A percentile compares a stretch with the other conserved stretches of the same genome.
These are phyloP conservation scores for Pisolithus microcarpus DNA, from an alignment of 768 basidiomycete species.

Conservation along the genomic window DNA sequence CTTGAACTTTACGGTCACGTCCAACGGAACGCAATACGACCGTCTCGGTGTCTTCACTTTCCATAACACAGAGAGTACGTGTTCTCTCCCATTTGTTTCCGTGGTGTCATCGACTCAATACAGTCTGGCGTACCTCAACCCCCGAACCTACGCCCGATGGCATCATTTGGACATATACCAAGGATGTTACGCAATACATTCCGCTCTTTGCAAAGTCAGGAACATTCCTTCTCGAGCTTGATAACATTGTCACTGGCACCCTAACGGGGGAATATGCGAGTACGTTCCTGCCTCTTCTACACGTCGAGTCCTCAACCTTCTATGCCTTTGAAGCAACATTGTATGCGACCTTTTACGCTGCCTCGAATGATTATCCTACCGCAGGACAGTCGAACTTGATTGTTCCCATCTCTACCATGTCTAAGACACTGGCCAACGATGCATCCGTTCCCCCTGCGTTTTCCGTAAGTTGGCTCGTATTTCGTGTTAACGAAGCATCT, in stretches of 20 bases:
- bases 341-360: slow-evolving; percentile 64
- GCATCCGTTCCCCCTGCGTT: slow-evolving; percentile 70
- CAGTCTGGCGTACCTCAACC: slow-evolving; percentile 78
- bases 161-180: slow-evolving; percentile 72
- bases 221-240: slow-evolving; percentile 63
- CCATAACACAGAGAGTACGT: slow-evolving; percentile 69
- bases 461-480: slow-evolving; percentile 37
- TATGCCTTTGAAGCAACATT: slow-evolving; percentile 44
- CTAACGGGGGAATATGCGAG: slow-evolving; percentile 67
- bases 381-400: slow-evolving; percentile 57
- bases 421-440: slow-evolving; percentile 59
- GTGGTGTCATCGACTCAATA: neutral
- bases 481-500: neutral
- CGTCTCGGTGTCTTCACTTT: slow-evolving; percentile 68
- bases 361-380: slow-evolving; percentile 48
- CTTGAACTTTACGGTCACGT: slow-evolving; percentile 70
- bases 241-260: slow-evolving; percentile 55
- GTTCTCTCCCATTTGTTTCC: neutral
- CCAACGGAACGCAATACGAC: slow-evolving; percentile 73
- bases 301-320: neutral
- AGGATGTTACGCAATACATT: slow-evolving; percentile 67
- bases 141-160: slow-evolving; percentile 65
- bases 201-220: slow-evolving; percentile 65
- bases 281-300: slow-evolving; percentile 21
- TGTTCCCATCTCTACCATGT: slow-evolving; percentile 61